phyloP scores from a whole-genome alignment of 192 early-diverging fungal species.

The Coemansia sp. region DNA sequence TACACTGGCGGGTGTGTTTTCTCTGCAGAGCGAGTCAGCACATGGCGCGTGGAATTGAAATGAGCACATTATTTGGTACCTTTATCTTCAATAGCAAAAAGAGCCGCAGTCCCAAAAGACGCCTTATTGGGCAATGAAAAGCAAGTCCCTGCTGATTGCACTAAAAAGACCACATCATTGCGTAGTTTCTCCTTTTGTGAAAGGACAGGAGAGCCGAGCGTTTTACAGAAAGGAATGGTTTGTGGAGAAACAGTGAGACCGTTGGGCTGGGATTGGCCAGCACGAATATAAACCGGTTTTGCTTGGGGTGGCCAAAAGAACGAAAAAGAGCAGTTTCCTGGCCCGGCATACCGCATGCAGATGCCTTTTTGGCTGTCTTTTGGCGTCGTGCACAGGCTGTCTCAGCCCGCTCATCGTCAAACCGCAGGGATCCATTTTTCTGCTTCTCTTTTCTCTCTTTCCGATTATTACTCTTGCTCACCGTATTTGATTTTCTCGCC shows the following conservation, averaged over 20 bases:
- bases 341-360: constrained; percentile 9
- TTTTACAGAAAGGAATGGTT: not conserved
- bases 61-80: not conserved
- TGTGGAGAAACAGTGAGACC: not conserved
- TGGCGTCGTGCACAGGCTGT: too few species aligned
- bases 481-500: constrained; percentile 4
- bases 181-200: not conserved
- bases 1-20: not conserved
- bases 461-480: constrained; percentile 1
- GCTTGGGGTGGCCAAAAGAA: constrained; percentile 3
- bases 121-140: not conserved
- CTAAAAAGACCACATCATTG: not conserved
- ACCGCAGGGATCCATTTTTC: constrained; percentile 9
- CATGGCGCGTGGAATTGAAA: not conserved
- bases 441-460: constrained; percentile 9
- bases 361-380: not conserved
- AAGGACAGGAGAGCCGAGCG: not conserved
- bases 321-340: not conserved
- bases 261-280: constrained; percentile 6
- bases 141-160: not conserved
- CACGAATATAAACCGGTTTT: constrained; percentile 1
- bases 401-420: not conserved
- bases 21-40: not conserved
- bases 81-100: not conserved
- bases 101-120: not conserved